Evolutionary conservation across 345 rosid species (phyloP).

Genomic region (Arabis hirsuta): DNA sequence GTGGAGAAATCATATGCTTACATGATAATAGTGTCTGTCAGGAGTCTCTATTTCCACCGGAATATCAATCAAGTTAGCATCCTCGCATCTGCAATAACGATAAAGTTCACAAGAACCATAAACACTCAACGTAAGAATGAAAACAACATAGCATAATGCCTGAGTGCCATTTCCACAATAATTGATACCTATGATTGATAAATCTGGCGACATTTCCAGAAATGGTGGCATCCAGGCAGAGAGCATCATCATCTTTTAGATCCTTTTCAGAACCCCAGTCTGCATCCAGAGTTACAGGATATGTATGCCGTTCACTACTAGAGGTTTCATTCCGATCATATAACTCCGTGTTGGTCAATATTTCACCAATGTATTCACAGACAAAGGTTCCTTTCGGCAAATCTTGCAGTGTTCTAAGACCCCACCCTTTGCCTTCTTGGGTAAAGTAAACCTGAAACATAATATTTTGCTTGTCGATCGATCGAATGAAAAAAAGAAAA

Average conservation of each 20-base stretch:
- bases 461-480: constrained; percentile 31
- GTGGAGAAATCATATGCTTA: constrained; percentile 43
- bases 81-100: constrained; percentile 63
- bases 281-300: constrained; percentile 80
- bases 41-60: constrained; percentile 91
- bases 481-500: constrained; percentile 20
- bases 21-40: constrained; percentile 87
- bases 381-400: constrained; percentile 91
- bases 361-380: constrained; percentile 87
- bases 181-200: constrained; percentile 83
- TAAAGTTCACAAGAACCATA: constrained; percentile 12
- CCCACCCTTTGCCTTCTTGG: constrained; percentile 83
- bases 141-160: constrained; percentile 4
- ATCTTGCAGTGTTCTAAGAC: constrained; percentile 73
- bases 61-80: constrained; percentile 88
- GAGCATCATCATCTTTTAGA: constrained; percentile 79
- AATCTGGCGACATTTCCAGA: constrained; percentile 89
- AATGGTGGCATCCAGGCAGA: constrained; percentile 79
- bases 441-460: constrained; percentile 74
- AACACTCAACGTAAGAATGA: constrained; percentile 12
- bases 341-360: constrained; percentile 73
- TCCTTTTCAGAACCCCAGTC: constrained; percentile 70
- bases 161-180: background rate
- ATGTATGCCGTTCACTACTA: constrained; percentile 51
- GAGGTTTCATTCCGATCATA: constrained; percentile 53